Evolutionary conservation across 257 asterid species (phyloP), one percentile per base, ranked within the genome.

Genomic region (Voacanga thouarsii): DNA sequence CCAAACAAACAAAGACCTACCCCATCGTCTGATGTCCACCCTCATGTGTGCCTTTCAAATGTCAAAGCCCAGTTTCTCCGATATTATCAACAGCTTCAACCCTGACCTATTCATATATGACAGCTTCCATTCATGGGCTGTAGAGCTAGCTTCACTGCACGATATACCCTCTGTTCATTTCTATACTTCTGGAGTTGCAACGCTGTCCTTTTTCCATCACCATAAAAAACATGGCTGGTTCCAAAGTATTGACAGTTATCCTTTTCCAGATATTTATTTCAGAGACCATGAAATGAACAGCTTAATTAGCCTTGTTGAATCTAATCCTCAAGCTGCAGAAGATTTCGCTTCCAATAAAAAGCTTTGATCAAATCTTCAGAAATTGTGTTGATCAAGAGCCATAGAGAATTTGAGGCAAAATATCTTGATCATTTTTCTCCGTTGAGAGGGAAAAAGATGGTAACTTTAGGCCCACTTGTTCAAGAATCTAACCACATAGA

Each of bases 21-120:
- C 83, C 30, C 67, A 80, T 19, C 51, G 70, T 47, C 67, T 80
- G 12, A 8, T 44, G 15, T 1, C 68, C 8, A 59, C 59, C 19
- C 83, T 69, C 57, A 44, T 75, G 2, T 5, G 0, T 15, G 66
- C 77, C 16, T 80, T 57, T 69, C 60, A 68, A 3, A 33, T 10
- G 23, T 47, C 79, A 30, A 33, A 75, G 39, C 9, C 63, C 0
- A 75, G 23, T 43, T 80, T 80, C 44, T 11, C 33, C 18, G 16
- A 10, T 14, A 68, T 75, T 5, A 5, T 80, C 72, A 39, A 6
- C 7, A 19, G 12, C 3, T 59, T 75, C 59, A 56, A 26, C 18
- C 80, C 83, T 33, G 80, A 80, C 47, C 69, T 80, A 73, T 12
- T 80, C 1, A 75, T 80, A 14, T 80, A 67, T 41, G 83, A 80